These are phyloP conservation scores for Trypanosoma theileri DNA, from an alignment of 208 protist genomes.

Conservation along the genomic window DNA sequence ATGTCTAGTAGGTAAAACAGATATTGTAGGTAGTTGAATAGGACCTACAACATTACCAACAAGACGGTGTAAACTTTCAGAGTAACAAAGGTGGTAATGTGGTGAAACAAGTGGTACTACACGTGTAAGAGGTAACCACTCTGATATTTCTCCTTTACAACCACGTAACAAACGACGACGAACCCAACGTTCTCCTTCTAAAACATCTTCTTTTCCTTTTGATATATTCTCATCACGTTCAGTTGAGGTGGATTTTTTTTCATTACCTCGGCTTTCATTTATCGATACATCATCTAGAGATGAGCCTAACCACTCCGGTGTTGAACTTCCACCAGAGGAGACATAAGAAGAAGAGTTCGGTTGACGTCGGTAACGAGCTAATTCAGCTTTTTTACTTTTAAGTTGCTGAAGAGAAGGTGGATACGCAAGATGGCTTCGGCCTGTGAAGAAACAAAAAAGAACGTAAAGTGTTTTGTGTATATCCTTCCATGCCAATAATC, in stretches of 20 bases:
- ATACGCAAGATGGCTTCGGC: slow-evolving; percentile 72
- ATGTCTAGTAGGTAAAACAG: slow-evolving; percentile 62
- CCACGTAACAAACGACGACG: slow-evolving; percentile 64
- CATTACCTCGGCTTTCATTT: not conserved
- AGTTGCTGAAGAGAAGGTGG: slow-evolving; percentile 36
- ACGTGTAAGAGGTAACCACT: slow-evolving; percentile 41
- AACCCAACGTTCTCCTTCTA: slow-evolving; percentile 19
- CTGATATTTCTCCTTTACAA: slow-evolving; percentile 52
- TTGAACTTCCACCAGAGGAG: not conserved
- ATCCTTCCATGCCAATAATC: slow-evolving; percentile 49
- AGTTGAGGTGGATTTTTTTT: not conserved
- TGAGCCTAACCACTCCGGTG: not conserved
- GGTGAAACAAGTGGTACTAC: slow-evolving; percentile 45
- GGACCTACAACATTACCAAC: slow-evolving; percentile 76
- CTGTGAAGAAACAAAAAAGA: slow-evolving; percentile 61
- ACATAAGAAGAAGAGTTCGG: not conserved
- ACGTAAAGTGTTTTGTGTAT: slow-evolving; percentile 57
- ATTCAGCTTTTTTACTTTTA: slow-evolving; percentile 23
- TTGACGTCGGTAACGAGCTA: slow-evolving; percentile 1
- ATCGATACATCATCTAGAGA: slow-evolving; percentile 1
- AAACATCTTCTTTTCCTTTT: not conserved
- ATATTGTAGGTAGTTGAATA: slow-evolving; percentile 76
- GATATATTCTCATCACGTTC: no score
- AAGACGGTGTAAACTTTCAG: slow-evolving; percentile 64
- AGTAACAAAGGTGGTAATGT: slow-evolving; percentile 49